phyloP scores from a whole-genome alignment of 208 protist species.

The Endotrypanum monterogeii region DNA sequence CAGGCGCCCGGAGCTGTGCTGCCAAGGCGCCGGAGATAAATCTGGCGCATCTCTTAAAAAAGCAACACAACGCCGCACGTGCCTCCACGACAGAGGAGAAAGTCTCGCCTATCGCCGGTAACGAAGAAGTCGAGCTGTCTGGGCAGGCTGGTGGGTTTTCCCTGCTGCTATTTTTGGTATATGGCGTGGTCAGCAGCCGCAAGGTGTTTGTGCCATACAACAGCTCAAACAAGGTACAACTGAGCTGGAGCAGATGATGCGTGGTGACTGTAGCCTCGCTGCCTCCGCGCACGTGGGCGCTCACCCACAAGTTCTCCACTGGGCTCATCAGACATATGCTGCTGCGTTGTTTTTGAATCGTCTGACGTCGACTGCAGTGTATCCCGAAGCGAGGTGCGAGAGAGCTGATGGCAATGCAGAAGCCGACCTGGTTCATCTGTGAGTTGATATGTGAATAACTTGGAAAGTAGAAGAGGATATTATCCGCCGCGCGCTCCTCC shows the following conservation, averaged over 20 bases:
- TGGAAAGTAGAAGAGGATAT: conserved; percentile 73
- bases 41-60: conserved; percentile 18
- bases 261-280: conserved; percentile 22
- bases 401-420: conserved; percentile 59
- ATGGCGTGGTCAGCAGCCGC: background rate
- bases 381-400: conserved; percentile 42
- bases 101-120: background rate
- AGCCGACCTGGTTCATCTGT: conserved; percentile 75
- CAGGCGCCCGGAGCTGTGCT: background rate
- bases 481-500: conserved; percentile 63
- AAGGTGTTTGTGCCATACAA: conserved; percentile 18
- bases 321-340: conserved; percentile 23
- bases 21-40: conserved; percentile 21
- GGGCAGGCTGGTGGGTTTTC: background rate
- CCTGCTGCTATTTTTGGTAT: background rate
- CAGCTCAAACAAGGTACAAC: conserved; percentile 28
- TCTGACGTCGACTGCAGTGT: conserved; percentile 2
- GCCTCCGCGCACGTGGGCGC: conserved; percentile 26
- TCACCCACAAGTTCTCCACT: conserved; percentile 15
- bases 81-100: conserved; percentile 1
- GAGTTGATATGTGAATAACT: conserved; percentile 25
- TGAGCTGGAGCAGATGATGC: conserved; percentile 28
- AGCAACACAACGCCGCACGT: conserved; percentile 11
- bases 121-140: background rate
- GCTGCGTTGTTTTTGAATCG: conserved; percentile 27